Base-by-base conservation (phyloP, 495 filamentous ascomycete species). In the Penicillium steckii region DNA sequence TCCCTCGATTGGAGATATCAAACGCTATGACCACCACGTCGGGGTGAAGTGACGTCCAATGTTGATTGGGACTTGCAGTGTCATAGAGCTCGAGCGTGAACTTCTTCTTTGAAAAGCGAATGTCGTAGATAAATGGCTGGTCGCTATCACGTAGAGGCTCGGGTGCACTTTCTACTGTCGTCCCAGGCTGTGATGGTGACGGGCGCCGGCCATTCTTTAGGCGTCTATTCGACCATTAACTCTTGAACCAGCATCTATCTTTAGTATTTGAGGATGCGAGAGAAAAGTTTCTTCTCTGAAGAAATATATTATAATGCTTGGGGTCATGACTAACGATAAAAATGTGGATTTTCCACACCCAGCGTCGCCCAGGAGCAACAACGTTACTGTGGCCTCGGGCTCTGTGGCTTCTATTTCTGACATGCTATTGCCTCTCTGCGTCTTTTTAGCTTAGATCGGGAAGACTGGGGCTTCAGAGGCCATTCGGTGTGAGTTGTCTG, bases 321-420 rank as follows among this genome's bases (percentile, higher is more conserved):
- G 42, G 45, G 13, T 18, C 1, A 41, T 19, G 4, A 85, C 89
- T 69, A 70, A 95, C 91, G 90, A 91, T 63, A 96, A 67, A 63
- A 96, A 94, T 12, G 87, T 92, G 9, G 89, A 87, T 68, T 96
- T 96, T 24, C 91, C 91, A 59, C 89, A 88, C 60, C 80, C 81
- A 41, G 82, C 68, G 62, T 96, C 91, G 50, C 91, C 91, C 4
- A 96, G 74, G 0, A 96, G 75, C 13, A 96, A 76, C 44, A 96
- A 78, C 6, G 79, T 86, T 52, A 93, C 75, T 48, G 77, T 77
- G 23, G 66, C 53, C 6, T 71, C 54, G 3, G 40, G 21, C 9
- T 66, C 64, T 21, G 40, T 50, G 19, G 8, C 6, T 22, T 44
- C 53, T 48, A 40, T 24, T 17, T 57, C 48, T 7, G 54, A 18